A percentile compares a stretch with the other conserved stretches of the same genome.
Conservation (phyloP, 306 rosid genomes). For the Fagus crenata region DNA sequence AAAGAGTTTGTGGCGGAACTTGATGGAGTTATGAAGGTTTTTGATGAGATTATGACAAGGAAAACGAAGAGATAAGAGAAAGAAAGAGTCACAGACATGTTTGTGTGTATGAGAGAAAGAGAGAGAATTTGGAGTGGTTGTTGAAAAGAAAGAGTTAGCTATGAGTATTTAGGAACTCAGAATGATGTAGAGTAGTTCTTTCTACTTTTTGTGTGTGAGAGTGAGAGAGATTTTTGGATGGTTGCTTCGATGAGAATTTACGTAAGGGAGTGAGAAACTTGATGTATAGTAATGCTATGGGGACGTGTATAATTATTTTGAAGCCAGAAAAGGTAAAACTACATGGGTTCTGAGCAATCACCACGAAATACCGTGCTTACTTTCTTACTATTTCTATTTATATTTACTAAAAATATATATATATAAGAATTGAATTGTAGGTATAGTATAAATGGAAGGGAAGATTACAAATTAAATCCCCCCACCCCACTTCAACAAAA, state of each 20-base stretch:
- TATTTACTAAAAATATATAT: too few relatives aligned
- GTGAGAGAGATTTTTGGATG: constrained; percentile 21
- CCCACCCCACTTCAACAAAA: too few relatives aligned
- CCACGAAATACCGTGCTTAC: too few relatives aligned
- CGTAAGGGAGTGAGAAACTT: constrained; percentile 44
- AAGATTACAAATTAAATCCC: too few relatives aligned
- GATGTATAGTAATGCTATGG: not conserved
- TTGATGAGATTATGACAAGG: constrained; percentile 23
- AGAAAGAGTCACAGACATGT: constrained; percentile 35
- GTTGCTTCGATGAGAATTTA: constrained; percentile 55
- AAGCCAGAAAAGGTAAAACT: not conserved
- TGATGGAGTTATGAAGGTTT: constrained; percentile 36
- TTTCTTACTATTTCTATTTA: too few relatives aligned
- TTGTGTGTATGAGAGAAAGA: constrained; percentile 7
- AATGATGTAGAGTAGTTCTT: too few relatives aligned
- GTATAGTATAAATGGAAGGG: too few relatives aligned
- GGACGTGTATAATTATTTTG: constrained; percentile 24
- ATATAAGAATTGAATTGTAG: too few relatives aligned
- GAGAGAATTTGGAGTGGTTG: not conserved
- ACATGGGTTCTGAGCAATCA: too few relatives aligned
- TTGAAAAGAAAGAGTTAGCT: not conserved
- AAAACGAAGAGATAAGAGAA: constrained; percentile 14
- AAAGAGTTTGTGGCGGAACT: constrained; percentile 42
- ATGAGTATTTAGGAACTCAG: too few relatives aligned
- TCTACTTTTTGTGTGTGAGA: not conserved